phyloP scores from a whole-genome alignment of 768 basidiomycete species.

The Auriscalpium vulgare region DNA sequence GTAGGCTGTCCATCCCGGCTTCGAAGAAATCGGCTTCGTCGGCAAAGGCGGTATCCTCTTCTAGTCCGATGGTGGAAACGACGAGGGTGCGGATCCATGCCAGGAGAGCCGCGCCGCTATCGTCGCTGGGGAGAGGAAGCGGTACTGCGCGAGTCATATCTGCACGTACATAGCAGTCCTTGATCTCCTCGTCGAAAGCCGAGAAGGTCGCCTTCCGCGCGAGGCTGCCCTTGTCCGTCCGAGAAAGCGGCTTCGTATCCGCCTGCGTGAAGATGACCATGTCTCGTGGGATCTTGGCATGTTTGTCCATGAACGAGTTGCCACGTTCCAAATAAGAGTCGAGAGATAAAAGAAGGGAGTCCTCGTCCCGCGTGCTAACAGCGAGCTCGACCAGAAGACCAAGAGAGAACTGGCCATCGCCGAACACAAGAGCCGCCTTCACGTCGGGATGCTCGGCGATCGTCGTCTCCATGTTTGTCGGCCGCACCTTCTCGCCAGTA shows the following conservation, averaged over 20 bases:
- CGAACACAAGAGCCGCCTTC: conserved; percentile 31
- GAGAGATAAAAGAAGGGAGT: conserved; percentile 17
- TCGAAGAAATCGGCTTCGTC: conserved; percentile 31
- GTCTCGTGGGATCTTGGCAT: conserved; percentile 29
- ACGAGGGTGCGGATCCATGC: conserved; percentile 16
- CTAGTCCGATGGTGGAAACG: conserved; percentile 12
- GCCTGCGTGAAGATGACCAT: conserved; percentile 31
- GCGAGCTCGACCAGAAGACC: conserved; percentile 31
- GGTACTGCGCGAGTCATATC: conserved; percentile 18
- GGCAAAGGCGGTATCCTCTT: conserved; percentile 5
- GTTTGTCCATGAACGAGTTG: conserved; percentile 29
- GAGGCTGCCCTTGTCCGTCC: conserved; percentile 33
- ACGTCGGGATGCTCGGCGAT: conserved; percentile 30
- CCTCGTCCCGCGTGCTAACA: neutral
- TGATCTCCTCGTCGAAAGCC: conserved; percentile 28
- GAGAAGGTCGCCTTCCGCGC: conserved; percentile 26
- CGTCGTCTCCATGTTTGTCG: conserved; percentile 25
- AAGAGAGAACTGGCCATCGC: conserved; percentile 26
- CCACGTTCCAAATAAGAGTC: conserved; percentile 27
- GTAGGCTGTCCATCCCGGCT: conserved; percentile 33
- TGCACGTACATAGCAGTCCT: conserved; percentile 24
- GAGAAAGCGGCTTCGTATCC: conserved; percentile 23
- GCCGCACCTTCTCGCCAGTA: conserved; percentile 35
- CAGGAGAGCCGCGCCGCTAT: conserved; percentile 16
- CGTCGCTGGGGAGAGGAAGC: conserved; percentile 17